Evolutionary conservation across 2,329 filamentous ascomycete genomes (phyloP).

Genomic region (Pezicula carpinea): DNA sequence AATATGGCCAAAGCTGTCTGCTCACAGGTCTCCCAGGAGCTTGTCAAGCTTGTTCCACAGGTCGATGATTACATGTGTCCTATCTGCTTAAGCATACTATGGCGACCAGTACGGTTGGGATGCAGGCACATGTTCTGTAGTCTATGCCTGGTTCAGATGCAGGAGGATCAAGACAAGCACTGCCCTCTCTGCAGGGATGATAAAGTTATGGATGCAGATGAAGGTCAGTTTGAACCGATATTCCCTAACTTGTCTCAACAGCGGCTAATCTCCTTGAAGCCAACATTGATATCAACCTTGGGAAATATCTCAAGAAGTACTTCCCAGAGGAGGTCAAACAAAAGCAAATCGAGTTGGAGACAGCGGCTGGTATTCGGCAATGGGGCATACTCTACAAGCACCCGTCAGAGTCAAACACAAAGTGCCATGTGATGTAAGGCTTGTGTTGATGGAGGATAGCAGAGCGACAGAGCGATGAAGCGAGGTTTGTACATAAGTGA

Average conservation of each 20-base stretch:
- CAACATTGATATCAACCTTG: constrained; percentile 65
- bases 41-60: constrained; percentile 72
- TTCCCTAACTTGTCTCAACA: no score
- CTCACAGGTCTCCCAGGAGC: constrained; percentile 65
- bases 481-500: no score
- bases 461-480: no score
- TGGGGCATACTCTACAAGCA: constrained; percentile 61
- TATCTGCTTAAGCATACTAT: constrained; percentile 74
- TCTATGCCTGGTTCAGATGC: constrained; percentile 75
- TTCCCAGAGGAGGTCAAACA: constrained; percentile 68
- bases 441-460: constrained; percentile 13
- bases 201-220: constrained; percentile 66
- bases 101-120: constrained; percentile 70
- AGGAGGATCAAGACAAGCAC: constrained; percentile 59
- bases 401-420: constrained; percentile 40
- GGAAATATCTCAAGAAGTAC: constrained; percentile 67
- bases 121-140: constrained; percentile 82
- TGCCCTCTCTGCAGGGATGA: constrained; percentile 75
- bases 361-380: constrained; percentile 67
- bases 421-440: constrained; percentile 55
- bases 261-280: constrained; percentile 34
- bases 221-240: constrained; percentile 39
- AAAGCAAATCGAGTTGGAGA: constrained; percentile 68
- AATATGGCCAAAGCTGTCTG: constrained; percentile 72
- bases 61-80: constrained; percentile 82